Evolutionary conservation across 495 filamentous ascomycete genomes (phyloP).

Genomic region (Elasticomyces elasticus): DNA sequence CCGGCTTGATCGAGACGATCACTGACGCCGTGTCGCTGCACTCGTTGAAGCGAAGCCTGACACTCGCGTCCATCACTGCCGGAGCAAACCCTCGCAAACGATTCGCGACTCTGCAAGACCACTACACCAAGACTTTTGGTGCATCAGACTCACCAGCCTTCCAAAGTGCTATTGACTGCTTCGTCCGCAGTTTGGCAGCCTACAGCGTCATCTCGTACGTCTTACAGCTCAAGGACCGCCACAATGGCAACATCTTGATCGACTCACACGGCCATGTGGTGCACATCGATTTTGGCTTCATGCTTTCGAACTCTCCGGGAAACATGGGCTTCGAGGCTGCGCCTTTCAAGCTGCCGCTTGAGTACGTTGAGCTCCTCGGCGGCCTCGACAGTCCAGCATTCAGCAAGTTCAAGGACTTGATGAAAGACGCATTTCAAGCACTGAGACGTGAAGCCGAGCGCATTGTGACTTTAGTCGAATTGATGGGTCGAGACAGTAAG

Average conservation of each 20-base stretch:
- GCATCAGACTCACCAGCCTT: constrained; percentile 51
- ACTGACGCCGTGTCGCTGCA: constrained; percentile 69
- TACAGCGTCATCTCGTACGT: constrained; percentile 70
- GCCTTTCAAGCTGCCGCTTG: constrained; percentile 68
- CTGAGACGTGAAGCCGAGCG: constrained; percentile 60
- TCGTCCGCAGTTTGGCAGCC: constrained; percentile 59
- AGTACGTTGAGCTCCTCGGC: constrained; percentile 67
- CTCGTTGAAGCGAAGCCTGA: constrained; percentile 64
- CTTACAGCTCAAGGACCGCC: constrained; percentile 68
- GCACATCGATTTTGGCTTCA: constrained; percentile 76
- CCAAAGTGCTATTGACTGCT: constrained; percentile 54
- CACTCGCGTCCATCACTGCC: constrained; percentile 53
- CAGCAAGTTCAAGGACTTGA: constrained; percentile 57
- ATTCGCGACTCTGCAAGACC: constrained; percentile 63
- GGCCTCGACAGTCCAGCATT: constrained; percentile 52
- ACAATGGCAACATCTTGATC: constrained; percentile 71
- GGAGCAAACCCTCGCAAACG: constrained; percentile 55
- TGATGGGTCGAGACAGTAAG: constrained; percentile 66
- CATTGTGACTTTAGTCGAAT: constrained; percentile 59
- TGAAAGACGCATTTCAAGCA: constrained; percentile 68
- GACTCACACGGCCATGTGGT: constrained; percentile 72
- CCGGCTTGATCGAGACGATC: constrained; percentile 69
- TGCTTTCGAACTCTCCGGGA: constrained; percentile 69
- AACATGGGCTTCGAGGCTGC: constrained; percentile 69
- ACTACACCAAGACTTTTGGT: constrained; percentile 67